Conservation (phyloP, 2,329 filamentous ascomycete species). For the Colletotrichum plurivorum region DNA sequence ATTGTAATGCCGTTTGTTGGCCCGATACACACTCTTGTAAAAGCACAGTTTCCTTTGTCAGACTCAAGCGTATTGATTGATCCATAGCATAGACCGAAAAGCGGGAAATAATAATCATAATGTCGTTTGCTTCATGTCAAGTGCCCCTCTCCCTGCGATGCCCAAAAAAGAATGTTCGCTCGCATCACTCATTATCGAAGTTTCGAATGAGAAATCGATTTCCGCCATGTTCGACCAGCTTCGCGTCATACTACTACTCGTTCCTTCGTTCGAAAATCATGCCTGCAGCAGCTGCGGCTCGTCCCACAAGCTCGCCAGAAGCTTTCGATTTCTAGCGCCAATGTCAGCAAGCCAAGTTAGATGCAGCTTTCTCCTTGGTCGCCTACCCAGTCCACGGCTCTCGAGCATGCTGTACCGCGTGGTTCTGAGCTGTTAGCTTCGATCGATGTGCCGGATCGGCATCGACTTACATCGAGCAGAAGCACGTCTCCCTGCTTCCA, state of each 20-base stretch:
- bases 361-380: no score
- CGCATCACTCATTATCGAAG: background rate
- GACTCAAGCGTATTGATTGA: background rate
- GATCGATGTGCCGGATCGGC: background rate
- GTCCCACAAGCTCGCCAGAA: constrained; percentile 45
- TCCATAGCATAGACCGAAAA: background rate
- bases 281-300: constrained; percentile 8
- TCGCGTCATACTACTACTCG: background rate
- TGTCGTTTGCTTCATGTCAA: background rate
- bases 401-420: constrained; percentile 45
- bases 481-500: constrained; percentile 45
- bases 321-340: constrained; percentile 20
- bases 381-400: constrained; percentile 44
- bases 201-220: no score
- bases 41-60: background rate
- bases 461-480: constrained; percentile 43
- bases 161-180: background rate
- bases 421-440: constrained; percentile 40
- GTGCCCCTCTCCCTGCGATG: no score
- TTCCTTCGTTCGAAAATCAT: no score
- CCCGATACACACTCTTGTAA: background rate
- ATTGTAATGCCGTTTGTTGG: background rate
- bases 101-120: background rate
- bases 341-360: background rate
- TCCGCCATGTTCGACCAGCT: background rate